Base-by-base conservation (phyloP, 208 protist genomes). In the Acanthamoeba royreba region DNA sequence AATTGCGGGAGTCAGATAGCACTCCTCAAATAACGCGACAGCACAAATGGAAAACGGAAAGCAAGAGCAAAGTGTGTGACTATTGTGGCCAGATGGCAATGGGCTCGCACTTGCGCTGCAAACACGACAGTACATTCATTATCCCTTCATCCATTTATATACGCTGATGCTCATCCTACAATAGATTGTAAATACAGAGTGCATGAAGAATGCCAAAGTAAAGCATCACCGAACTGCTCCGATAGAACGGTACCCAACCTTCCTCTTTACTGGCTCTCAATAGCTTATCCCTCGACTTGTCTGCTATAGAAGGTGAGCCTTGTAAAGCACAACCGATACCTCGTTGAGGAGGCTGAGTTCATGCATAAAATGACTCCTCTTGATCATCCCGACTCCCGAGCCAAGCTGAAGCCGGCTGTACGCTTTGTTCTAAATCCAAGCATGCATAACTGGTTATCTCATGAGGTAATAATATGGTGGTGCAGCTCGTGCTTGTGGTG, bases 71-170 rank as follows among this genome's bases (percentile, higher is more conserved):
- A 40, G 40, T 15, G 15, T 89, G 81, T 31, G 81, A 89, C 38
- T 89, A 89, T 40, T 89, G 81, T 35, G 52, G 52, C 8, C 81
- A 89, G 31, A 89, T 89, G 81, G 81, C 81, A 25, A 89, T 89
- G 81, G 81, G 81, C 15, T 89, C 81, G 19, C 52, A 63, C 42
- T 61, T 66, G 31, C 45, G 81, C 33, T 89, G 81, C 13, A 89
- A 89, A 61, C 45, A 89, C 81, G 52, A 89, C n/a, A 89, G 81
- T 89, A 61, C 25, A 31, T 0, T 28, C 81, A 31, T 40, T 15
- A 3, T 47, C 46, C 17, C 81, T 13, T 47, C 25, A 1, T 40
- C 4, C 15, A 28, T 31, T 47, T 25, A 11, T 25, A 38, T 8
- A 9, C 74, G 25, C 38, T 28, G 5, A 28, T 83, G 42, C n/a